Evolutionary conservation across 1,284 basidiomycete genomes (phyloP), one percentile per base, ranked within the genome.

Genomic region (Cerrena zonata): DNA sequence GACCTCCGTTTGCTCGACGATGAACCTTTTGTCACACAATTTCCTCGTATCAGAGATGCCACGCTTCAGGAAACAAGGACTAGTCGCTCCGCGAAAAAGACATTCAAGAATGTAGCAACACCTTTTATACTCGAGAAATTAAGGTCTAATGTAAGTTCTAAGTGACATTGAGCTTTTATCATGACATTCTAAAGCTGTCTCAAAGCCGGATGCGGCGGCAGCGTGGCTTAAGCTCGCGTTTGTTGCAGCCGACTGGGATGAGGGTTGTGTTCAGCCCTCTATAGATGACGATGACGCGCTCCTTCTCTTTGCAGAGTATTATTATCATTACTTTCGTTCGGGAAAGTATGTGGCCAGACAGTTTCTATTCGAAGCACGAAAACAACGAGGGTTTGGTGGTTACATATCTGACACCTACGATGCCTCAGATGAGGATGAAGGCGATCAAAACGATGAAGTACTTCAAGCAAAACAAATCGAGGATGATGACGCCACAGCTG

Each of bases 1-100:
- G 68, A 71, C 53, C 18, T 24, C 23, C 37, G 21, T 3, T 61
- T 67, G 26, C 59, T 68, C 2, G 42, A 62, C 3, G 59, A 66
- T 30, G 62, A 69, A 24, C 66, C 66, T 4, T 64, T 70, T 56
- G 45, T 43, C 1, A 50, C 52, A 5, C 13, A 23, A 2, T 71
- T 70, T 49, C 5, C 45, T 10, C 41, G 18, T 4, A 10, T 15
- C 13, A 18, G 30, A 5, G 24, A 30, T 11, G 44, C 25, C 11
- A 25, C 25, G 18, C 21, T 22, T 5, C 13, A 13, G 5, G 19
- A 22, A 22, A 15, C 22, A 13, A n/a, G 41, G 3, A 19, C 7
- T 13, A 42, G 7, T 7, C 39, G 39, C 18, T 41, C 39, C 7
- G 7, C 7, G 18, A 7, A 5, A 18, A 41, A 41, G 21, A 22